phyloP scores from a whole-genome alignment of 129 eudicot genomes.

The Artemisia argyi region DNA sequence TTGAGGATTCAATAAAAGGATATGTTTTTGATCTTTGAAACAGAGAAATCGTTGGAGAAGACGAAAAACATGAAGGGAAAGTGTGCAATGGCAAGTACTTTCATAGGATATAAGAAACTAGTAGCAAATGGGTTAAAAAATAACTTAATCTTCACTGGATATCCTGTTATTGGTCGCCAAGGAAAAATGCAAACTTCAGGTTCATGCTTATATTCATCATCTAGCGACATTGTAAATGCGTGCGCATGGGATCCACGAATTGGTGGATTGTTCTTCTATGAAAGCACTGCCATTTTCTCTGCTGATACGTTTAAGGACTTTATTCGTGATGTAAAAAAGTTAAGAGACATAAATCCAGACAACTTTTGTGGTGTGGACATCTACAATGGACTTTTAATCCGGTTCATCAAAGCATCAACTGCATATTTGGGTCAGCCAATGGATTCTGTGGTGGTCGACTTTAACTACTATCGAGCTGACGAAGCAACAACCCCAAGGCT shows the following conservation, averaged over 20 bases:
- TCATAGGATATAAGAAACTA: conserved; percentile 56
- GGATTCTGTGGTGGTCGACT: conserved; percentile 79
- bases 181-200: conserved; percentile 84
- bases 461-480: conserved; percentile 71
- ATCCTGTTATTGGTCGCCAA: conserved; percentile 78
- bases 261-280: conserved; percentile 67
- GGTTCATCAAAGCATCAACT: conserved; percentile 58
- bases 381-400: conserved; percentile 74
- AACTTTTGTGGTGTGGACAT: conserved; percentile 75
- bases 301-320: conserved; percentile 46
- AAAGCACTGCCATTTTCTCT: conserved; percentile 65
- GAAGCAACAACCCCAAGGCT: conserved; percentile 52
- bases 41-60: conserved; percentile 67
- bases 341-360: conserved; percentile 58
- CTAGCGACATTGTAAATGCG: conserved; percentile 30
- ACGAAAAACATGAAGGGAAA: conserved; percentile 52
- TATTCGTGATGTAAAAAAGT: conserved; percentile 52
- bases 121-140: conserved; percentile 76
- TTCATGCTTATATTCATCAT: conserved; percentile 71
- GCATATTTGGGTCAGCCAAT: conserved; percentile 66
- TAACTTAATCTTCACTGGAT: conserved; percentile 63
- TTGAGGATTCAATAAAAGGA: not conserved
- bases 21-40: not conserved
- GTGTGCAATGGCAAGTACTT: conserved; percentile 62
- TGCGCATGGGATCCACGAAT: conserved; percentile 96